Conservation (phyloP, 179 eudicot genomes). For the Corrigiola litoralis region DNA sequence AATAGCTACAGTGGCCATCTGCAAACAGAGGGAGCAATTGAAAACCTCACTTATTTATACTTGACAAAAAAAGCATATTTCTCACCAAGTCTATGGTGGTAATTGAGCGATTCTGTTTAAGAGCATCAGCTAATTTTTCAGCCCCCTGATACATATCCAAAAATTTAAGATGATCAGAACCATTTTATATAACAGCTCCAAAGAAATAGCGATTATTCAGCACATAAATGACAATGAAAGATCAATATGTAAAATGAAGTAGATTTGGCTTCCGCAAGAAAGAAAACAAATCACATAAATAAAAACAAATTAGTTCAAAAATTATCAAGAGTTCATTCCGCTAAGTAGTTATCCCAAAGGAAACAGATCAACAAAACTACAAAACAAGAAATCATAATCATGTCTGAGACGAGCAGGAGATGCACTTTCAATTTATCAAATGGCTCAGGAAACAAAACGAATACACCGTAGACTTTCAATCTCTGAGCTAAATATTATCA, state of each 20-base stretch:
- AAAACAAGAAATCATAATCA: not conserved
- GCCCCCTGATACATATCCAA: conserved; percentile 62
- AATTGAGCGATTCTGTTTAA: conserved; percentile 77
- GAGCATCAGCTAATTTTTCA: conserved; percentile 80
- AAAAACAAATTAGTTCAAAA: too few species aligned
- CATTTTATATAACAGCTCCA: too few species aligned
- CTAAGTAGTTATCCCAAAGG: too few species aligned
- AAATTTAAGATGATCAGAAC: conserved; percentile 2
- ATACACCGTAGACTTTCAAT: too few species aligned
- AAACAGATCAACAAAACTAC: not conserved
- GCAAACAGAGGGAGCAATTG: not conserved
- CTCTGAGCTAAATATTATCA: too few species aligned
- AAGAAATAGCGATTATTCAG: too few species aligned
- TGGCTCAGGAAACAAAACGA: too few species aligned
- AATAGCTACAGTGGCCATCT: not conserved
- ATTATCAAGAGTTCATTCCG: not conserved
- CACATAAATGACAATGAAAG: too few species aligned
- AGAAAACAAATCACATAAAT: too few species aligned
- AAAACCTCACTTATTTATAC: not conserved
- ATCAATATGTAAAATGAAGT: too few species aligned
- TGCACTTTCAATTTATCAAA: not conserved
- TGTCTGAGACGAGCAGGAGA: not conserved
- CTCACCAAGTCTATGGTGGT: conserved; percentile 83
- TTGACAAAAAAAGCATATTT: not conserved
- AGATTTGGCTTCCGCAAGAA: too few species aligned